Conservation (phyloP, 441 rosid genomes). For the Populus hybrid region DNA sequence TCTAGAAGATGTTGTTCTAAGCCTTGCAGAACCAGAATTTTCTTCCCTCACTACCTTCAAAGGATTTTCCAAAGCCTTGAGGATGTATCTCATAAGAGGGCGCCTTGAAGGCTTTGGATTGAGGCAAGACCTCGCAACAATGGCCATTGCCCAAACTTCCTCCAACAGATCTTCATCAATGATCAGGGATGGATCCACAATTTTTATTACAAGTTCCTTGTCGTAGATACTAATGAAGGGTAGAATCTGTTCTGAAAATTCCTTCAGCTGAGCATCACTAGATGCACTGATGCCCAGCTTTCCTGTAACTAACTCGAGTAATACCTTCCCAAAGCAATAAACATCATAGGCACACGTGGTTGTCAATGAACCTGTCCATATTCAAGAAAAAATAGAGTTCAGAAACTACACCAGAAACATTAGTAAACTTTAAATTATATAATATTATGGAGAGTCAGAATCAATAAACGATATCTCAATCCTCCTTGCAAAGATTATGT, state of each 20-base stretch:
- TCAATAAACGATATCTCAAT: neutral
- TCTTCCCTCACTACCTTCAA: slow-evolving; percentile 88
- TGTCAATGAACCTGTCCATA: slow-evolving; percentile 47
- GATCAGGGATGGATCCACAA: slow-evolving; percentile 81
- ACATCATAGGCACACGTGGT: slow-evolving; percentile 78
- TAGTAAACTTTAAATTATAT: neutral
- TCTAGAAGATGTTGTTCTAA: slow-evolving; percentile 75
- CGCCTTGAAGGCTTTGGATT: slow-evolving; percentile 89
- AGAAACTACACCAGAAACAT: neutral
- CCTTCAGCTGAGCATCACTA: slow-evolving; percentile 50
- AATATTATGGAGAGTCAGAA: neutral
- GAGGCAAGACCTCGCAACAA: slow-evolving; percentile 91
- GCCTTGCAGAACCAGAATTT: slow-evolving; percentile 54
- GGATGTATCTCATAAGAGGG: slow-evolving; percentile 85
- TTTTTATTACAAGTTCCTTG: slow-evolving; percentile 85
- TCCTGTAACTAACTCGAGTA: slow-evolving; percentile 95
- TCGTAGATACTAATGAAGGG: slow-evolving; percentile 71
- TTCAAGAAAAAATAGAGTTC: slow-evolving; percentile 15
- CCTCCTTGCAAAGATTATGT: neutral
- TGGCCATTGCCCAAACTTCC: slow-evolving; percentile 99
- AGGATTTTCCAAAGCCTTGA: slow-evolving; percentile 91
- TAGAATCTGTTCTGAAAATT: slow-evolving; percentile 67
- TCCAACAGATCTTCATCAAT: slow-evolving; percentile 91
- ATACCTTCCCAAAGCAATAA: slow-evolving; percentile 93
- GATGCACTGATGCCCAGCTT: slow-evolving; percentile 77